These are phyloP conservation scores for Metschnikowia koreensis DNA, from an alignment of 805 yeast species.

Conservation along the genomic window DNA sequence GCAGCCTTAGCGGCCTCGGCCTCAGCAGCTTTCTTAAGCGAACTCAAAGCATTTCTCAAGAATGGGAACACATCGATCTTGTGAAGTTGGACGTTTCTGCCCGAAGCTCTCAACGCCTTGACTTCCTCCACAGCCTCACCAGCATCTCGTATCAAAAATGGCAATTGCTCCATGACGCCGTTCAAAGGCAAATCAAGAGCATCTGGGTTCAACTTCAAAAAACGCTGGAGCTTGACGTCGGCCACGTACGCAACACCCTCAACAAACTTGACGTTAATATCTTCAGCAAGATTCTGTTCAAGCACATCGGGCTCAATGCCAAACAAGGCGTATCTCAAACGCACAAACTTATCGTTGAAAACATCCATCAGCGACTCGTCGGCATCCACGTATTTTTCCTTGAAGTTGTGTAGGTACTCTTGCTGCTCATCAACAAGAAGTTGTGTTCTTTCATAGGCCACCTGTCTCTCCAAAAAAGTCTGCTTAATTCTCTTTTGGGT, in stretches of 20 bases:
- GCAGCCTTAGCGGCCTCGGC: conserved; percentile 9
- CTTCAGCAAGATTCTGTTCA: conserved; percentile 54
- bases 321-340: conserved; percentile 78
- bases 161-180: conserved; percentile 41
- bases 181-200: conserved; percentile 33
- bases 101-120: conserved; percentile 45
- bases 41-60: conserved; percentile 31
- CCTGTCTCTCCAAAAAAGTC: conserved; percentile 82
- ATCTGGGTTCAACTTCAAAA: conserved; percentile 24
- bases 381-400: conserved; percentile 51
- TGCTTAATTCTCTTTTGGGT: conserved; percentile 65
- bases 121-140: conserved; percentile 48
- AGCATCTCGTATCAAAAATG: conserved; percentile 34
- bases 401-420: conserved; percentile 56
- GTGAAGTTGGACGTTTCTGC: conserved; percentile 27
- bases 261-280: conserved; percentile 47
- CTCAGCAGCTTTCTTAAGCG: conserved; percentile 12
- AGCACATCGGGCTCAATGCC: conserved; percentile 75
- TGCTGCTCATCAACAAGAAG: conserved; percentile 44
- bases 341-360: conserved; percentile 65
- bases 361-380: conserved; percentile 53
- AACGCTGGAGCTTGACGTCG: conserved; percentile 55
- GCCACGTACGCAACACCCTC: conserved; percentile 72
- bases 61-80: conserved; percentile 42
- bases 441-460: conserved; percentile 61